These are phyloP conservation scores for Candida ficus DNA, from an alignment of 805 yeast genomes.

Conservation along the genomic window DNA sequence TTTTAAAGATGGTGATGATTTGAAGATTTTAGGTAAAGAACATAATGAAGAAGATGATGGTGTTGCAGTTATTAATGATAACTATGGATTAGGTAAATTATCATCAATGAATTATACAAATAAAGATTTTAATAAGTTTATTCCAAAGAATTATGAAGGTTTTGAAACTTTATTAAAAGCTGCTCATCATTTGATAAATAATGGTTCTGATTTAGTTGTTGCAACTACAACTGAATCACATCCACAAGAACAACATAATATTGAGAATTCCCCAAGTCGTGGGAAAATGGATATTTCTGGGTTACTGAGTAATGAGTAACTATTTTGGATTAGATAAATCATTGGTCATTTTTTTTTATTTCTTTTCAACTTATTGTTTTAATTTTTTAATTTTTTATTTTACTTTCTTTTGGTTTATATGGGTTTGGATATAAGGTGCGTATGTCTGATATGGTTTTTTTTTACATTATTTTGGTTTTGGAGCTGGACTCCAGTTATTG, in stretches of 20 bases:
- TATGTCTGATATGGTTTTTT: no score
- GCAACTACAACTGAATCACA: neutral
- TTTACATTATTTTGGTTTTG: no score
- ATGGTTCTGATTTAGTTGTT: conserved; percentile 5
- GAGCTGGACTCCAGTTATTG: neutral
- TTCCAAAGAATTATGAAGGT: conserved; percentile 21
- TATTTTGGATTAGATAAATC: neutral
- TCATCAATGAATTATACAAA: neutral
- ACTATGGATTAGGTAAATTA: neutral
- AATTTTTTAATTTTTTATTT: neutral
- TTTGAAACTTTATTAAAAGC: conserved; percentile 22
- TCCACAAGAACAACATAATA: no score
- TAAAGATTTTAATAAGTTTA: conserved; percentile 1
- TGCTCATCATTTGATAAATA: conserved; percentile 22
- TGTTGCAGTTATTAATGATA: neutral
- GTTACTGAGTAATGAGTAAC: conserved; percentile 12
- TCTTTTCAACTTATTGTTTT: neutral
- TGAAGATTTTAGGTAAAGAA: conserved; percentile 20
- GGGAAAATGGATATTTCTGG: conserved; percentile 19
- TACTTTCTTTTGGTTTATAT: no score
- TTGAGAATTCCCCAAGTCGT: neutral
- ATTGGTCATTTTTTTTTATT: neutral
- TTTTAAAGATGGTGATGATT: conserved; percentile 20
- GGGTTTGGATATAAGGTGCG: neutral
- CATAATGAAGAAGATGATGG: conserved; percentile 11